Evolutionary conservation across 768 basidiomycete genomes (phyloP).

Genomic region (Stropharia rugosoannulata): DNA sequence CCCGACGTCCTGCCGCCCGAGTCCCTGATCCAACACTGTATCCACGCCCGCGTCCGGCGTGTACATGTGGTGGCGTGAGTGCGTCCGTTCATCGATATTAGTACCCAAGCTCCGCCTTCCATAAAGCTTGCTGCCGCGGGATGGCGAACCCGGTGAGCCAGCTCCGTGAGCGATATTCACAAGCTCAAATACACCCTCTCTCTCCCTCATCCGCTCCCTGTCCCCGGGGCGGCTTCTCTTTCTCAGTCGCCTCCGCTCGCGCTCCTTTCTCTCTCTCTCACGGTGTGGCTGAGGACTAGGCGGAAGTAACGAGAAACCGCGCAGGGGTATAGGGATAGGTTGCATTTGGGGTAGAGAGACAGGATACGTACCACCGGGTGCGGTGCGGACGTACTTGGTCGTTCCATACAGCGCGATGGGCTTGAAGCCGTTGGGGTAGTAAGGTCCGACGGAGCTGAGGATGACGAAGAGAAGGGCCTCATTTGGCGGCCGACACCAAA

Average conservation of each 20-base stretch:
- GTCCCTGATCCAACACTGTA: not conserved
- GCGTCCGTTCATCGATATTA: not conserved
- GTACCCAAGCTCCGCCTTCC: not conserved
- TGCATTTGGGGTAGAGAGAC: not conserved
- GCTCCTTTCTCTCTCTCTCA: conserved; percentile 48
- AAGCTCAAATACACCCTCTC: conserved; percentile 9
- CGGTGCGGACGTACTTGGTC: conserved; percentile 79
- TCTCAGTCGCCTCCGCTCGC: conserved; percentile 60
- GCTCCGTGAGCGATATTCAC: not conserved
- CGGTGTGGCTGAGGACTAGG: conserved; percentile 64
- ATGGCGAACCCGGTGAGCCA: no score
- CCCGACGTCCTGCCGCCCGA: not conserved
- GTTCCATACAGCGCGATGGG: conserved; percentile 84
- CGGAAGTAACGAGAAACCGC: conserved; percentile 45
- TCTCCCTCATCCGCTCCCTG: not conserved
- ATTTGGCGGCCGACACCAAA: conserved; percentile 70
- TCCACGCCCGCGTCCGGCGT: not conserved
- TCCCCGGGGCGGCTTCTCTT: conserved; percentile 74
- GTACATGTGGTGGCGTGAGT: not conserved
- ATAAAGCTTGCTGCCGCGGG: not conserved
- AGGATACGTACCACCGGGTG: conserved; percentile 67
- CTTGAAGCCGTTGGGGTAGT: no score
- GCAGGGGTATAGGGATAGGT: not conserved
- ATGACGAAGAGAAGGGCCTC: conserved; percentile 88
- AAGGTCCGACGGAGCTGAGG: conserved; percentile 80